Evolutionary conservation across 1,284 basidiomycete genomes (phyloP), one percentile per base, ranked within the genome.

Genomic region (Anthracocystis panici-leucophaei): DNA sequence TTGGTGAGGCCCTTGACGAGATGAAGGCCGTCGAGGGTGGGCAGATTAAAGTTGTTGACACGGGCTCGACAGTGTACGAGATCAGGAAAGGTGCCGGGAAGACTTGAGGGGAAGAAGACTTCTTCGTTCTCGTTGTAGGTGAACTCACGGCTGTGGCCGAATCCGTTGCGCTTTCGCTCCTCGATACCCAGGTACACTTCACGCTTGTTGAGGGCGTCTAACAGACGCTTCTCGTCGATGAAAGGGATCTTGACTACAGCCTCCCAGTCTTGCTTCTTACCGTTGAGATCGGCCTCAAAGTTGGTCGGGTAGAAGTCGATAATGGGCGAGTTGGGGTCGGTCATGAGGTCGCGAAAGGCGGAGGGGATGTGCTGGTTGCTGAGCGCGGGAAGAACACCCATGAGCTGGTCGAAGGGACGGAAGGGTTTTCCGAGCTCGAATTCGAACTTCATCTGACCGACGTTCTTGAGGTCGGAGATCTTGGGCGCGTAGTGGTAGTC

Each of bases 201-300:
- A 89, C 64, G 91, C 91, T 92, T 79, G 38, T 67, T 46, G 38
- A 83, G 77, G 1, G 94, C 92, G 23, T 88, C 88, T 31, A 97
- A 87, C 18, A 99, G 86, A 53, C 93, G 88, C 18, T 88, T 83
- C 86, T 97, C 91, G 53, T 97, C 91, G 73, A 99, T 99, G 86
- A 99, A 99, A 0, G 97, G 97, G 78, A 99, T 98, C 87, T 99
- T 98, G 66, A 99, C 94, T 65, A 99, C 90, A 0, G 96, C 96
- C 85, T 99, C 97, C 97, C 97, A 99, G 38, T 97, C 95, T 80
- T 92, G 91, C 85, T 96, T 99, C 89, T 99, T 99, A 53, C 97
- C 97, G 82, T 99, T 99, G 82, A 97, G 87, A 87, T 99, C 97
- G 75, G 90, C 91, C 76, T 94, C 94, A 78, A 98, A 99, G 57